Conservation (phyloP, 495 filamentous ascomycete genomes). For the Talaromyces borbonicus region DNA sequence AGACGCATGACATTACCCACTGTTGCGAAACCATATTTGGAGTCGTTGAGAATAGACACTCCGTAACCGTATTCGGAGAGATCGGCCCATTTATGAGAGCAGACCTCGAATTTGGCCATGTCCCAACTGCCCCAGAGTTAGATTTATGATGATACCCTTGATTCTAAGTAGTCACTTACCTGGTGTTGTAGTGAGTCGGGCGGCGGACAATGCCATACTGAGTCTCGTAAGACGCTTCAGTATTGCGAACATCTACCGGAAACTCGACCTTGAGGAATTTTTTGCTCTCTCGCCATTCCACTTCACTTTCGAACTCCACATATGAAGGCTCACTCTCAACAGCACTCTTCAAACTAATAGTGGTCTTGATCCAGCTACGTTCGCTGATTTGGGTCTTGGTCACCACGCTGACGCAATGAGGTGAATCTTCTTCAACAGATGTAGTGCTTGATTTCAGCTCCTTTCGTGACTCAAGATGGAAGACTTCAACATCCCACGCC, state of each 20-base stretch:
- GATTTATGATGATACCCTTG: neutral
- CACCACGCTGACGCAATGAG: slow-evolving; percentile 65
- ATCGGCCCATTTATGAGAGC: slow-evolving; percentile 96
- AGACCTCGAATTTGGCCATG: slow-evolving; percentile 99
- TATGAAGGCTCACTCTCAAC: slow-evolving; percentile 53
- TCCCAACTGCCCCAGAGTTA: slow-evolving; percentile 58
- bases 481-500: slow-evolving; percentile 98
- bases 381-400: slow-evolving; percentile 82
- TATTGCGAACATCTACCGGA: slow-evolving; percentile 84
- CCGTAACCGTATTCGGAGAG: slow-evolving; percentile 87
- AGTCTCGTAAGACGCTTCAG: slow-evolving; percentile 91
- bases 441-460: slow-evolving; percentile 57
- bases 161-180: slow-evolving; percentile 27
- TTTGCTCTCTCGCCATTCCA: slow-evolving; percentile 91
- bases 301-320: slow-evolving; percentile 70
- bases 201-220: slow-evolving; percentile 82
- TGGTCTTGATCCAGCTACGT: slow-evolving; percentile 77
- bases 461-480: slow-evolving; percentile 78
- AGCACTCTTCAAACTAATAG: slow-evolving; percentile 66
- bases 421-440: slow-evolving; percentile 59
- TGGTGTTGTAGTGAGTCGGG: slow-evolving; percentile 92
- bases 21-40: slow-evolving; percentile 94
- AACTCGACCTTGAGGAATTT: slow-evolving; percentile 99
- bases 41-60: slow-evolving; percentile 89
- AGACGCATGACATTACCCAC: slow-evolving; percentile 86